phyloP scores from a whole-genome alignment of 2,329 filamentous ascomycete species.

The Graphilbum sp. region DNA sequence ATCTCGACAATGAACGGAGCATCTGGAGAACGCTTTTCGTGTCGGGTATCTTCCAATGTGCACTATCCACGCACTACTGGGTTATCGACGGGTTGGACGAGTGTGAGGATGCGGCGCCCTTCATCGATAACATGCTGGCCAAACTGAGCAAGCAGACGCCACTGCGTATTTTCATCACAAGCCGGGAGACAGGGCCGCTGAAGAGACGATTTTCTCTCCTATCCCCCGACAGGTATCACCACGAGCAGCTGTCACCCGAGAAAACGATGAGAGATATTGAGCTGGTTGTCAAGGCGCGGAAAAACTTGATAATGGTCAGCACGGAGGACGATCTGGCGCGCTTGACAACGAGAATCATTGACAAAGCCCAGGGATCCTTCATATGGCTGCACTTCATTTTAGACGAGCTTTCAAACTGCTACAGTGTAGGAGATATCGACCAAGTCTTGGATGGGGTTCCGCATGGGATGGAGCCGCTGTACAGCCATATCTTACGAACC shows the following conservation, averaged over 20 bases:
- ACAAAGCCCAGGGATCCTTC: conserved; percentile 20
- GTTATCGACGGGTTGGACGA: conserved; percentile 20
- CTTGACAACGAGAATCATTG: conserved; percentile 16
- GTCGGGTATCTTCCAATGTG: conserved; percentile 11
- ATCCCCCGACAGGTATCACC: background rate
- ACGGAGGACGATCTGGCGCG: conserved; percentile 9
- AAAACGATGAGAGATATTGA: conserved; percentile 11
- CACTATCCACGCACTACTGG: conserved; percentile 12
- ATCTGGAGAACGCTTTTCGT: conserved; percentile 15
- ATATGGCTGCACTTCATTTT: conserved; percentile 20
- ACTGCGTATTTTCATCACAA: conserved; percentile 12
- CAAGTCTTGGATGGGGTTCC: conserved; percentile 17
- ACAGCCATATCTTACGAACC: conserved; percentile 14
- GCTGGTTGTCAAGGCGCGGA: conserved; percentile 1
- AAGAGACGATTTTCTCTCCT: background rate
- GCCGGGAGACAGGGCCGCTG: conserved; percentile 6
- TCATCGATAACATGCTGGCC: conserved; percentile 11
- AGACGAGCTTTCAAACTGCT: conserved; percentile 13
- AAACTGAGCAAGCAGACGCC: conserved; percentile 7
- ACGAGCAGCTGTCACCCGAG: conserved; percentile 6
- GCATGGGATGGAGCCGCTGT: conserved; percentile 18
- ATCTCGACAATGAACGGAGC: conserved; percentile 10
- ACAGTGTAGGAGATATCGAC: conserved; percentile 9
- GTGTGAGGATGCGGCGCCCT: conserved; percentile 10
- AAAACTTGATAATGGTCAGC: background rate